A percentile compares a stretch with the other conserved stretches of the same genome.
phyloP scores from a whole-genome alignment of 75 land plant species.

The Larix kaempferi region DNA sequence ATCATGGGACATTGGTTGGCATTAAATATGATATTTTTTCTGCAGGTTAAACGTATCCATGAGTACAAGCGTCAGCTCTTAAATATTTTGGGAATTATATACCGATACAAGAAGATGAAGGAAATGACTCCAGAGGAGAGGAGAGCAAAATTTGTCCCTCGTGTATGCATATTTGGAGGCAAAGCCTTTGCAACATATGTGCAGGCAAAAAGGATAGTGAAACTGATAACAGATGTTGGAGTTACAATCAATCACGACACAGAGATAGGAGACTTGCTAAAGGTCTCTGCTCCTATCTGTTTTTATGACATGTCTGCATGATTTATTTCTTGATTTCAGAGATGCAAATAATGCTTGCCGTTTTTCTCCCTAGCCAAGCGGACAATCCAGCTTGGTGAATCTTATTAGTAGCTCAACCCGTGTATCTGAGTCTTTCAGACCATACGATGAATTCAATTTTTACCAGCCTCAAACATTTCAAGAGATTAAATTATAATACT shows the following conservation, averaged over 20 bases:
- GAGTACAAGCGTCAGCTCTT: slow-evolving; percentile 96
- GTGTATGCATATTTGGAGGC: slow-evolving; percentile 95
- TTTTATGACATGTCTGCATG: slow-evolving; percentile 4
- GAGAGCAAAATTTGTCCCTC: slow-evolving; percentile 62
- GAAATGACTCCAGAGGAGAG: slow-evolving; percentile 84
- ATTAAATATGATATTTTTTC: background rate
- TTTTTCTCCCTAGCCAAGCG: background rate
- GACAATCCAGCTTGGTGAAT: background rate
- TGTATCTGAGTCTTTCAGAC: background rate
- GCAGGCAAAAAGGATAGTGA: slow-evolving; percentile 94
- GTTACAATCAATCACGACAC: slow-evolving; percentile 83
- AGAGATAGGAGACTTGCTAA: slow-evolving; percentile 92
- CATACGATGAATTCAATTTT: background rate
- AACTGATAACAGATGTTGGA: slow-evolving; percentile 89
- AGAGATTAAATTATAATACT: background rate
- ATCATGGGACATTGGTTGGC: too few relatives aligned
- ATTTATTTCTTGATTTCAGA: slow-evolving; percentile 1
- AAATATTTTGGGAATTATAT: slow-evolving; percentile 87
- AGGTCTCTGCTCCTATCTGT: slow-evolving; percentile 45
- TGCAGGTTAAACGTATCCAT: slow-evolving; percentile 97
- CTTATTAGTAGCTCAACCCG: background rate
- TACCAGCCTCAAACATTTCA: background rate
- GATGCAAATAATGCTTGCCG: background rate
- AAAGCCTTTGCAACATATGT: slow-evolving; percentile 98
- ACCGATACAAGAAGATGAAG: slow-evolving; percentile 96